Percentiles rank a stretch among this genome's conserved stretches.
Evolutionary conservation across 2,329 filamentous ascomycete genomes (phyloP).

Genomic region (Didymella pomorum): DNA sequence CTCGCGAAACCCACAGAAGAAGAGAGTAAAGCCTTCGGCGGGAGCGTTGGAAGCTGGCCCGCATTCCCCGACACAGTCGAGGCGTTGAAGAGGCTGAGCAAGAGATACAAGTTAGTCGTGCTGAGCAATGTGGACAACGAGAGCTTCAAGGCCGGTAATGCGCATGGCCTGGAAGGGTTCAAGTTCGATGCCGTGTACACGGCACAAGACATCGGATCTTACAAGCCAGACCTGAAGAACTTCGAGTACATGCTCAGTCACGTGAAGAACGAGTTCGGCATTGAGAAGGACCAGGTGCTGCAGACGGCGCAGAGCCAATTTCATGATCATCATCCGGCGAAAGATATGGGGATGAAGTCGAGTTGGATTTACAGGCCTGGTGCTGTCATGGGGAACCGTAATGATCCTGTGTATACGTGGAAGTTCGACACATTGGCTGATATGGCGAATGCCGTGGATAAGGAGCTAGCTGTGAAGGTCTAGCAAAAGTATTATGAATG

Average conservation of each 20-base stretch:
- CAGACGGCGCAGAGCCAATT: conserved; percentile 74
- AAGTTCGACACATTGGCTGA: conserved; percentile 66
- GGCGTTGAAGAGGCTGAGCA: conserved; percentile 60
- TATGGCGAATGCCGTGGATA: conserved; percentile 65
- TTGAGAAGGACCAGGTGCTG: conserved; percentile 66
- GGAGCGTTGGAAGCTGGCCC: conserved; percentile 62
- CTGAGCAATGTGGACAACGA: conserved; percentile 67
- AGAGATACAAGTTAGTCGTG: conserved; percentile 66
- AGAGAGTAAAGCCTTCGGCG: conserved; percentile 59
- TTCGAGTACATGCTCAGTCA: conserved; percentile 70
- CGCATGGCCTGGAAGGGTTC: conserved; percentile 61
- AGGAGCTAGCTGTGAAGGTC: conserved; percentile 29
- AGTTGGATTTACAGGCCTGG: conserved; percentile 70
- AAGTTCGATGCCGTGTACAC: conserved; percentile 72
- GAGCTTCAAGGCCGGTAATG: conserved; percentile 60
- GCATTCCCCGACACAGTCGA: conserved; percentile 66
- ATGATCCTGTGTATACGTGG: conserved; percentile 58
- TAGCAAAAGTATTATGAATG: neutral
- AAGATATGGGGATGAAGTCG: conserved; percentile 65
- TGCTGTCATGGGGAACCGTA: conserved; percentile 55
- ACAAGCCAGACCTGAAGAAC: conserved; percentile 72
- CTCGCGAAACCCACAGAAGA: conserved; percentile 52
- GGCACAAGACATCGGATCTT: conserved; percentile 74
- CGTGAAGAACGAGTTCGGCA: conserved; percentile 62
- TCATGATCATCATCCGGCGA: conserved; percentile 73